Base-by-base conservation (phyloP, 805 yeast species). In the Wickerhamiella cacticola region DNA sequence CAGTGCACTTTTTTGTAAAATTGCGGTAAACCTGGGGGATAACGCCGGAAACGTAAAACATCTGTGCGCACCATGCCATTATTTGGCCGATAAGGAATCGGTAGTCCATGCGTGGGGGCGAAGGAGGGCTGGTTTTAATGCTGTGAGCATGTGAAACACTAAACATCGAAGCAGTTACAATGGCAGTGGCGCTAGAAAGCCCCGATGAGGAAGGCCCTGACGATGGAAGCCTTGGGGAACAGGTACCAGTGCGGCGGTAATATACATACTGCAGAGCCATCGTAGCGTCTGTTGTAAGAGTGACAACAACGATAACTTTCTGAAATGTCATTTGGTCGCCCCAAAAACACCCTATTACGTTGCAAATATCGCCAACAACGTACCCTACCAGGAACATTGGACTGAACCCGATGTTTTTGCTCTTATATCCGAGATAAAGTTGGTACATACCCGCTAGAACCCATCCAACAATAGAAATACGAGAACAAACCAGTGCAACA, bases 1-100 rank as follows among this genome's bases (percentile, higher is more conserved):
- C 76, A 4, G 75, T 70, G 33, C 72, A 67, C 46, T 62, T 66
- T 31, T 57, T 56, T 38, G 53, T 52, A 55, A 60, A 63, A 54
- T 68, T 70, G 36, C 59, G 57, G 29, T 55, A 16, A 16, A 69
- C 69, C 54, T 71, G 75, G 0, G 75, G 74, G 10, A 72, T 47
- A 19, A 56, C 51, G 18, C 64, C 62, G 19, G 54, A 41, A 9
- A 59, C 53, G 45, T 61, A 62, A 12, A 61, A 52, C 24, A 48
- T 41, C 46, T 54, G 54, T 21, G 60, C 60, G 19, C 46, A 43
- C 57, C 58, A 56, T 5, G 60, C 53, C 48, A 52, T 49, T 34
- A 52, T 41, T 45, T 55, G 58, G 35, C 60, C 60, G 12, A 49
- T 45, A 2, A 55, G 34, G 26, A 48, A 55, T 45, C 48, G 44